Evolutionary conservation across 129 eudicot species (phyloP), one percentile per base, ranked within the genome.

Genomic region (Dittrichia graveolens): DNA sequence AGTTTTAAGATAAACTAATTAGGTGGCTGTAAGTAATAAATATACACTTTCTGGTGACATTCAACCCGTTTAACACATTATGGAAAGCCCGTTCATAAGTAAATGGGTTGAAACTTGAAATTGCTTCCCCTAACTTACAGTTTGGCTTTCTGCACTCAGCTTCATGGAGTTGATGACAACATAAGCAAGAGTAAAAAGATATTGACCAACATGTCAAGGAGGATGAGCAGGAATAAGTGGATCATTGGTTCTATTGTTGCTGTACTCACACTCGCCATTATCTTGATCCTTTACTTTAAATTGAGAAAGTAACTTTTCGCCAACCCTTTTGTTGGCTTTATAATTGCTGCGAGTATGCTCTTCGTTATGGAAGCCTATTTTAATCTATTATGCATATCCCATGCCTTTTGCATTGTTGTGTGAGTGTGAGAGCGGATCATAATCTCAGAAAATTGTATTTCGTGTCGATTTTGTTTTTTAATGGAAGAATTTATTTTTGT

Each of bases 221-320:
- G 89, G 72, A 79, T 87, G 83, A 84, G 81, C 82, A 81, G 82
- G 83, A 84, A 87, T 79, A 87, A 87, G 78, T 83, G 82, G 82
- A 81, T 82, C 34, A 63, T 82, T 42, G 87, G 90, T 15, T 79
- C 80, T 49, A 40, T 85, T 38, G 74, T 85, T 59, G 74, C 75
- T 0, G 85, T 75, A 47, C 89, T 87, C 11, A 53, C 81, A 43
- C 74, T 87, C 24, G 86, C 89, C 13, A 72, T 87, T 74, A 73
- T 81, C 72, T 70, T 84, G 72, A 87, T 87, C 67, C 57, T 87
- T 68, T 87, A 87, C 78, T 87, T 79, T 54, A 81, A 87, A 76
- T 55, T 84, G 70, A 82, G 12, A 64, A 72, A 80, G 58, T 69
- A 43, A 6, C 50, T 67, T 18, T 35, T 65, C 3, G 10, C 11